These are phyloP conservation scores for Salinomyces thailandicus DNA, from an alignment of 2,329 filamentous ascomycete genomes.

Conservation along the genomic window DNA sequence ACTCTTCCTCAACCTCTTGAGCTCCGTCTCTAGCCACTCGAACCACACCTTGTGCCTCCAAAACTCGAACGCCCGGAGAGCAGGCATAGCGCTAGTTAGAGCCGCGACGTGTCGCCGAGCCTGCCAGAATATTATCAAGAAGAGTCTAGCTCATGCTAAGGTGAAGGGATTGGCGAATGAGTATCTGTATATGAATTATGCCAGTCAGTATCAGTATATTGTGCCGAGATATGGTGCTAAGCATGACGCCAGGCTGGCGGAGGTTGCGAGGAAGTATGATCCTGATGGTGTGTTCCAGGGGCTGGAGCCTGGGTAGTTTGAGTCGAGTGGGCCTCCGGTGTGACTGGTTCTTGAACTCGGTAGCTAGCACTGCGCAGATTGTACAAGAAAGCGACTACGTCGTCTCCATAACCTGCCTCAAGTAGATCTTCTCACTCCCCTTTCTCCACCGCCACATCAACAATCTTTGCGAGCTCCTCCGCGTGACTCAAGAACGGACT, in stretches of 20 bases:
- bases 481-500: constrained; percentile 1
- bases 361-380: too few species aligned
- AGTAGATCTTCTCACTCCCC: too few species aligned
- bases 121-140: constrained; percentile 7
- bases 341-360: too few species aligned
- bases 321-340: constrained; percentile 3
- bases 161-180: constrained; percentile 3
- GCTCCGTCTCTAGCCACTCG: too few species aligned
- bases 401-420: too few species aligned
- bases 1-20: too few species aligned
- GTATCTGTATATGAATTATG: constrained; percentile 15
- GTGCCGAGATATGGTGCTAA: constrained; percentile 13
- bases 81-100: too few species aligned
- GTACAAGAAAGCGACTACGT: too few species aligned
- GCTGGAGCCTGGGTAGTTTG: constrained; percentile 16
- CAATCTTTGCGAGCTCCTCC: constrained; percentile 1
- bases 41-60: too few species aligned
- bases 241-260: constrained; percentile 11
- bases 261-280: constrained; percentile 11
- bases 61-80: too few species aligned
- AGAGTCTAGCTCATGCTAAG: constrained; percentile 1
- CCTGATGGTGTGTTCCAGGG: constrained; percentile 14
- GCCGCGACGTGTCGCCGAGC: too few species aligned
- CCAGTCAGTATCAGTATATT: constrained; percentile 12
- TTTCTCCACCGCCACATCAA: neutral